Evolutionary conservation across 176 grass and related monocot species (phyloP).

Genomic region (Stipa capillata): DNA sequence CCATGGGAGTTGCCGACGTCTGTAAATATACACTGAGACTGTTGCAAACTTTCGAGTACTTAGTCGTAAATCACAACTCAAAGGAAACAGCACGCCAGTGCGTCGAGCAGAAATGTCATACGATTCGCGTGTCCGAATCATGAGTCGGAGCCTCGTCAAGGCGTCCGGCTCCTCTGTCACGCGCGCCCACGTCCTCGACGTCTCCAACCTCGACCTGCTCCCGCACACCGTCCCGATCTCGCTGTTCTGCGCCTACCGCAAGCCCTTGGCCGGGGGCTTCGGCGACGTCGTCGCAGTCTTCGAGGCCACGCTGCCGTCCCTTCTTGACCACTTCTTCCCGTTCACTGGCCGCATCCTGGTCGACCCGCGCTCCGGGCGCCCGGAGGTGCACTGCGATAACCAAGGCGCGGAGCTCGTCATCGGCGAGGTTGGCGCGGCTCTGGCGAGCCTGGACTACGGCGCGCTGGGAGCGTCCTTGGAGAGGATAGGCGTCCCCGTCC

Average conservation of each 20-base stretch:
- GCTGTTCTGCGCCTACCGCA: neutral
- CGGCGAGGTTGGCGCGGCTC: neutral
- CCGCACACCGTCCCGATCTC: neutral
- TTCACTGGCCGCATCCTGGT: neutral
- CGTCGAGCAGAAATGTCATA: neutral
- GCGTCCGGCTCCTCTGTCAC: neutral
- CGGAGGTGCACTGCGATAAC: neutral
- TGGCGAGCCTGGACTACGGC: neutral
- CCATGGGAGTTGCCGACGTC: too few relatives aligned
- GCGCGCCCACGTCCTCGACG: neutral
- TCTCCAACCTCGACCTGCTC: neutral
- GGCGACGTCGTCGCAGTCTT: too few relatives aligned
- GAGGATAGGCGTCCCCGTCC: neutral
- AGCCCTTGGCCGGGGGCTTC: neutral
- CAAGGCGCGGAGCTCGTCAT: neutral
- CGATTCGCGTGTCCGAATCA: neutral
- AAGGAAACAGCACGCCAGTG: too few relatives aligned
- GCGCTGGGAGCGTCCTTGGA: neutral
- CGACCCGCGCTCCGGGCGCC: neutral
- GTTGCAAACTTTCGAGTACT: too few relatives aligned
- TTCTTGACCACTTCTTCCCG: too few relatives aligned
- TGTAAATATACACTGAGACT: too few relatives aligned
- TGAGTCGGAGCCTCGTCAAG: neutral
- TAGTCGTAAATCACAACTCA: too few relatives aligned
- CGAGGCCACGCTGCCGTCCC: too few relatives aligned